A percentile compares a stretch with the other conserved stretches of the same genome.
Evolutionary conservation across 2,329 filamentous ascomycete genomes (phyloP).

Genomic region (Rhytidhysteron rufulum): DNA sequence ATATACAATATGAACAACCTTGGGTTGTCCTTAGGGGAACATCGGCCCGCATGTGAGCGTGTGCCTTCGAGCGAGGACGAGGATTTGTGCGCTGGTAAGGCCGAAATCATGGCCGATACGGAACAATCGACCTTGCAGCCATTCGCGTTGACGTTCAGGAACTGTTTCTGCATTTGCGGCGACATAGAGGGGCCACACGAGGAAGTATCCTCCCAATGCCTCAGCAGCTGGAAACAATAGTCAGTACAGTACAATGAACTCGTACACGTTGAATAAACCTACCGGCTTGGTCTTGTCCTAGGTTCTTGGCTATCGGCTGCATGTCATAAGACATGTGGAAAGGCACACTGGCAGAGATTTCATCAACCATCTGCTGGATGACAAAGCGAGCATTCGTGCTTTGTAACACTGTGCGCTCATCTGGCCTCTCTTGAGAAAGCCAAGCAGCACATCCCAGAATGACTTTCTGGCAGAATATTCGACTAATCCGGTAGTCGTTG

Average conservation of each 20-base stretch:
- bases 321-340: constrained; percentile 37
- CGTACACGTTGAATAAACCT: constrained; percentile 3
- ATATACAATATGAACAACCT: too few species aligned
- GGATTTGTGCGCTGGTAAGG: constrained; percentile 30
- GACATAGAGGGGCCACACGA: constrained; percentile 40
- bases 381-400: constrained; percentile 21
- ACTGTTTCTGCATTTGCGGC: constrained; percentile 34
- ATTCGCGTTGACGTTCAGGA: constrained; percentile 31
- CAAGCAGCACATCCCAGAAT: constrained; percentile 34
- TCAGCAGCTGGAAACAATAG: constrained; percentile 27
- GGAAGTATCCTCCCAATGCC: constrained; percentile 37
- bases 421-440: constrained; percentile 13
- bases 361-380: constrained; percentile 37
- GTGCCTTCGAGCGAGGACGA: constrained; percentile 31
- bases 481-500: constrained; percentile 39
- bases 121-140: constrained; percentile 33
- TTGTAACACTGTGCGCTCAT: constrained; percentile 5
- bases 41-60: constrained; percentile 34
- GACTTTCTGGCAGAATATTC: constrained; percentile 38
- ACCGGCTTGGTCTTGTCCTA: constrained; percentile 34
- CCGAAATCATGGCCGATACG: constrained; percentile 36
- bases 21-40: constrained; percentile 9
- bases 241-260: constrained; percentile 8
- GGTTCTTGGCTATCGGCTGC: constrained; percentile 29
- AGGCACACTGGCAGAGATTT: constrained; percentile 36